Evolutionary conservation across 2,329 filamentous ascomycete species (phyloP).

Genomic region (Magnaporthales sp.): DNA sequence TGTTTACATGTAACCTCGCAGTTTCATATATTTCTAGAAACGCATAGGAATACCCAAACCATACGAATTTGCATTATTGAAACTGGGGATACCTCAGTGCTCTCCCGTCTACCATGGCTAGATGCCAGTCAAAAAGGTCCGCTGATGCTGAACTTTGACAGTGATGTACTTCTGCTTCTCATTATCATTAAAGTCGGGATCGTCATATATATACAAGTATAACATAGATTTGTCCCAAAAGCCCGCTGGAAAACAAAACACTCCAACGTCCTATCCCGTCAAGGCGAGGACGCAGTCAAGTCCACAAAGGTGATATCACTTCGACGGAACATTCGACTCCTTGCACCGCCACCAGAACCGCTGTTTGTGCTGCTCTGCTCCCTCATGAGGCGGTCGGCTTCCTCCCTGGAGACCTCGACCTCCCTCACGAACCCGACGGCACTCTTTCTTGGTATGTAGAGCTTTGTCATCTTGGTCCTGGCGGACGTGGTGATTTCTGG

Average conservation of each 20-base stretch:
- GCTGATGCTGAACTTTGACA: neutral
- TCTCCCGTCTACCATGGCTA: no score
- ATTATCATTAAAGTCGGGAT: neutral
- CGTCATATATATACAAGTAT: neutral
- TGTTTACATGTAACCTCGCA: neutral
- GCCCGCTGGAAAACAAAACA: neutral
- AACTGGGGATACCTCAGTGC: neutral
- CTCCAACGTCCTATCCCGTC: neutral
- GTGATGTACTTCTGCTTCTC: neutral
- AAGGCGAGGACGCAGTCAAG: constrained; percentile 3
- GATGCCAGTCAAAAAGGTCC: neutral
- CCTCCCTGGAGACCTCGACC: constrained; percentile 14
- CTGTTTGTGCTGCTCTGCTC: constrained; percentile 3
- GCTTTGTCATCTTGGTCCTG: constrained; percentile 9
- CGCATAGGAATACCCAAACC: neutral
- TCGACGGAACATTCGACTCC: constrained; percentile 1
- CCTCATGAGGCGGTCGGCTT: constrained; percentile 13
- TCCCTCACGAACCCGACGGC: constrained; percentile 19
- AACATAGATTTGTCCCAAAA: neutral
- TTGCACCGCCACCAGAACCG: neutral
- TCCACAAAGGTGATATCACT: constrained; percentile 4
- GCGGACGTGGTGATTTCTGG: neutral
- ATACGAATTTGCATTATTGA: neutral
- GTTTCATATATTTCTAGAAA: neutral
- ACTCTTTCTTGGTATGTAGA: constrained; percentile 17